Percentiles rank a stretch among this genome's conserved stretches.
phyloP scores from a whole-genome alignment of 2,329 filamentous ascomycete species.

The Hypocreales sp. region DNA sequence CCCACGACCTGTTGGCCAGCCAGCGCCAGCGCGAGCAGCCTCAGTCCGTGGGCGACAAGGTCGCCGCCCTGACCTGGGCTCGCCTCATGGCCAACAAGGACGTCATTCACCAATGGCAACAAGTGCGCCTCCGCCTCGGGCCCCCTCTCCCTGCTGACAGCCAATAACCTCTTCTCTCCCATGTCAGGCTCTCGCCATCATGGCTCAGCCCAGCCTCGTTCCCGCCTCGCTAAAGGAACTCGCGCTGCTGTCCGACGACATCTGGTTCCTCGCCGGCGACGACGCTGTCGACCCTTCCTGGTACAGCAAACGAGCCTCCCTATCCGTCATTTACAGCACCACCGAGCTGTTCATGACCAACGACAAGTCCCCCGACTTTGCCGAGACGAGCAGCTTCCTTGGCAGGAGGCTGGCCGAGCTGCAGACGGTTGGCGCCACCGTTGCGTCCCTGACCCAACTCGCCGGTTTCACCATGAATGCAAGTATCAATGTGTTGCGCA shows the following conservation, averaged over 20 bases:
- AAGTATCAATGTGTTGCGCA: slow-evolving; percentile 68
- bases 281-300: slow-evolving; percentile 67
- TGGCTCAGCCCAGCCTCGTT: slow-evolving; percentile 72
- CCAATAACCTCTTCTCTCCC: too few relatives aligned
- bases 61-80: slow-evolving; percentile 60
- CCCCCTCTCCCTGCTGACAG: too few relatives aligned
- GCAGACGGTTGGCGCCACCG: slow-evolving; percentile 41
- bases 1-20: slow-evolving; percentile 20
- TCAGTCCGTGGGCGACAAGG: slow-evolving; percentile 41
- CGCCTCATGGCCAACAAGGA: slow-evolving; percentile 59
- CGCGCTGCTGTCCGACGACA: slow-evolving; percentile 73
- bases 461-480: slow-evolving; percentile 67
- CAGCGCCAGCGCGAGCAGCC: slow-evolving; percentile 5
- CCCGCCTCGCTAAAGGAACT: slow-evolving; percentile 66
- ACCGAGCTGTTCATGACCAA: slow-evolving; percentile 91
- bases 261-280: slow-evolving; percentile 78
- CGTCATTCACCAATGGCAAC: slow-evolving; percentile 64
- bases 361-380: slow-evolving; percentile 58
- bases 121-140: neutral
- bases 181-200: slow-evolving; percentile 83
- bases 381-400: slow-evolving; percentile 67
- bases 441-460: slow-evolving; percentile 58
- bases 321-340: slow-evolving; percentile 48
- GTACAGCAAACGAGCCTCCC: slow-evolving; percentile 53
- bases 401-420: slow-evolving; percentile 59